Percentiles rank a stretch among this genome's conserved stretches.
These are phyloP conservation scores for Neurospora sp. DNA, from an alignment of 495 filamentous ascomycete species.

Conservation along the genomic window DNA sequence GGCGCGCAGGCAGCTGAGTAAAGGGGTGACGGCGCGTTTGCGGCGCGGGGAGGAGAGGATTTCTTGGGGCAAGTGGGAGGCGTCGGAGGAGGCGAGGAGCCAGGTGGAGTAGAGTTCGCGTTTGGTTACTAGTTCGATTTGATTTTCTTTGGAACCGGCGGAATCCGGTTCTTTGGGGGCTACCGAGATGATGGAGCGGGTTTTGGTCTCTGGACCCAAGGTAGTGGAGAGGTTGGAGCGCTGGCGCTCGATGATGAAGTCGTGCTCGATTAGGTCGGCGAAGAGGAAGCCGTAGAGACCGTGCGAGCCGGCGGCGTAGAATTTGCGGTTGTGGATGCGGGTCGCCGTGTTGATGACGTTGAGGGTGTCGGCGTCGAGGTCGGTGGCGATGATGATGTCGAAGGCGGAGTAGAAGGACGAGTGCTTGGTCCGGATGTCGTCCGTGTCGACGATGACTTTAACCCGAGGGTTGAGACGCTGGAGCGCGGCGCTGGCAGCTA, in stretches of 20 bases:
- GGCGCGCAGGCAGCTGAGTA: constrained; percentile 71
- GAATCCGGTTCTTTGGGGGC: constrained; percentile 54
- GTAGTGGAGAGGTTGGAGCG: constrained; percentile 64
- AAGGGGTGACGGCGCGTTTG: constrained; percentile 63
- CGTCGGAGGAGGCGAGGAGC: constrained; percentile 58
- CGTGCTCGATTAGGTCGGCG: constrained; percentile 77
- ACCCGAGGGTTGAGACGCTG: constrained; percentile 87
- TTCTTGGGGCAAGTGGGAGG: constrained; percentile 60
- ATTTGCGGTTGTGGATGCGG: constrained; percentile 60
- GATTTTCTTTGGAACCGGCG: constrained; percentile 34
- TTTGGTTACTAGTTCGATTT: constrained; percentile 75
- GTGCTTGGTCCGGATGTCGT: constrained; percentile 50
- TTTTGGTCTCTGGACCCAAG: constrained; percentile 61
- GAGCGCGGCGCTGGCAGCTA: constrained; percentile 68
- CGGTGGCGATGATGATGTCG: constrained; percentile 85
- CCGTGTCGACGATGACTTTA: constrained; percentile 56
- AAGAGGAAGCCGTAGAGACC: constrained; percentile 95
- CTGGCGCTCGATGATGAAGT: constrained; percentile 76
- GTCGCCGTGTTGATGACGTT: constrained; percentile 73
- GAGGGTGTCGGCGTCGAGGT: constrained; percentile 62
- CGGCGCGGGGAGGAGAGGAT: constrained; percentile 53
- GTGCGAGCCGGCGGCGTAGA: constrained; percentile 82
- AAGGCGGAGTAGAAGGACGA: constrained; percentile 66
- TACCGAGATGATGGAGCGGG: constrained; percentile 62
- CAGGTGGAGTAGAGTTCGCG: constrained; percentile 79